Evolutionary conservation across 352 stramenopile species (phyloP).

Genomic region (Phytophthora pluvialis): DNA sequence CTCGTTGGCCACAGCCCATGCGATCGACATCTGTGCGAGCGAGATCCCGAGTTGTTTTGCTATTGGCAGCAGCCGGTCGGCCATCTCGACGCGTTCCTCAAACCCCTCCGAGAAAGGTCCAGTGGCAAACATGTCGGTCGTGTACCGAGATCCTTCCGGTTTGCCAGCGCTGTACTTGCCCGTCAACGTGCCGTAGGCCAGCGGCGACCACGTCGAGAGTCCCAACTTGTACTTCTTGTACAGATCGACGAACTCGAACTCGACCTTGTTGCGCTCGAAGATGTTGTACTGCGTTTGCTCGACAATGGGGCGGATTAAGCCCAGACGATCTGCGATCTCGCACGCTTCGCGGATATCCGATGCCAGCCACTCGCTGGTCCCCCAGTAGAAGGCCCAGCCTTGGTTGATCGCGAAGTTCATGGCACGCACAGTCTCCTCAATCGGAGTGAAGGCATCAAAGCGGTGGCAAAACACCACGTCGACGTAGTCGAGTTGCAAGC

Average conservation of each 20-base stretch:
- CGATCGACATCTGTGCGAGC: slow-evolving; percentile 40
- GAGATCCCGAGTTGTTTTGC: slow-evolving; percentile 9
- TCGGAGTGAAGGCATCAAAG: not conserved
- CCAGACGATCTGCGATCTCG: slow-evolving; percentile 1
- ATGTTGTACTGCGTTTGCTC: slow-evolving; percentile 10
- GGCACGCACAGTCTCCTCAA: not conserved
- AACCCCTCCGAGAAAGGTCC: not conserved
- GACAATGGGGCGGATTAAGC: not conserved
- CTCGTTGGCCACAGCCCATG: slow-evolving; percentile 46
- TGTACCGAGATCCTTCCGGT: slow-evolving; percentile 11
- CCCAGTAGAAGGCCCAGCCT: too few relatives aligned
- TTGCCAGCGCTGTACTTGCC: slow-evolving; percentile 15
- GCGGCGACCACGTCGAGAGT: slow-evolving; percentile 8
- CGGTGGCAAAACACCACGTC: slow-evolving; percentile 5
- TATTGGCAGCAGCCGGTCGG: not conserved
- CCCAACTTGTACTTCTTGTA: slow-evolving; percentile 19
- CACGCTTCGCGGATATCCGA: not conserved
- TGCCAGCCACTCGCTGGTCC: too few relatives aligned
- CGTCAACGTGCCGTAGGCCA: slow-evolving; percentile 2
- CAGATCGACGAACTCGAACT: slow-evolving; percentile 3
- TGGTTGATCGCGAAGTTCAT: too few relatives aligned
- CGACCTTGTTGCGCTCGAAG: not conserved
- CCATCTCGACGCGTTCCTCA: not conserved
- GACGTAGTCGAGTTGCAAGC: not conserved
- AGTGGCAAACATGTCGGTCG: not conserved